phyloP scores from a whole-genome alignment of 2,329 filamentous ascomycete genomes.

The Penicillium sumatraense region DNA sequence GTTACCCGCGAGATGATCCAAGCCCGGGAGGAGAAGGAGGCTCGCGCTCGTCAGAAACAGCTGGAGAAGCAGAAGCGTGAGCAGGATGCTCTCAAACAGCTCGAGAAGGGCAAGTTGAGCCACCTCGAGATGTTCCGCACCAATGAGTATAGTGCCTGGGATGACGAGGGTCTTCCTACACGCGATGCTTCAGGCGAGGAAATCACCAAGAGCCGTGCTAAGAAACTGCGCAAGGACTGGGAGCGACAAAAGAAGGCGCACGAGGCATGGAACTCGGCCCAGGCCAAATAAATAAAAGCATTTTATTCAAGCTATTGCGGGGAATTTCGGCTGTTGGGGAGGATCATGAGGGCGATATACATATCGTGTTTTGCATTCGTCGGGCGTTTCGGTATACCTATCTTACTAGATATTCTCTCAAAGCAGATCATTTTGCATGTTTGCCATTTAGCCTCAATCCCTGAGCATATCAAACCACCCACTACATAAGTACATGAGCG shows the following conservation, averaged over 20 bases:
- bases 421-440: neutral
- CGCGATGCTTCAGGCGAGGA: constrained; percentile 78
- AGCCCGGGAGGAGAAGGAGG: constrained; percentile 59
- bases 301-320: constrained; percentile 3
- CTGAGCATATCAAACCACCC: no score
- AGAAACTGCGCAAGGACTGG: constrained; percentile 89
- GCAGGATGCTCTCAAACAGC: constrained; percentile 56
- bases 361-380: constrained; percentile 12
- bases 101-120: constrained; percentile 62
- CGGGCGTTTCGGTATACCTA: constrained; percentile 21
- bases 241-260: constrained; percentile 79
- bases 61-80: constrained; percentile 64
- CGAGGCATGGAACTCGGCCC: constrained; percentile 29
- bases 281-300: constrained; percentile 23
- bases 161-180: constrained; percentile 78
- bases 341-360: neutral
- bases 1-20: constrained; percentile 63
- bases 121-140: constrained; percentile 63
- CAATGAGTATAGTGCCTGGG: constrained; percentile 75
- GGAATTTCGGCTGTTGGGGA: neutral
- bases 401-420: constrained; percentile 6
- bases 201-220: constrained; percentile 75
- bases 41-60: constrained; percentile 51
- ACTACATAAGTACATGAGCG: neutral
- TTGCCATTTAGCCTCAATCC: neutral